Evolutionary conservation across 768 basidiomycete genomes (phyloP).

Genomic region (Scleroderma citrinum): DNA sequence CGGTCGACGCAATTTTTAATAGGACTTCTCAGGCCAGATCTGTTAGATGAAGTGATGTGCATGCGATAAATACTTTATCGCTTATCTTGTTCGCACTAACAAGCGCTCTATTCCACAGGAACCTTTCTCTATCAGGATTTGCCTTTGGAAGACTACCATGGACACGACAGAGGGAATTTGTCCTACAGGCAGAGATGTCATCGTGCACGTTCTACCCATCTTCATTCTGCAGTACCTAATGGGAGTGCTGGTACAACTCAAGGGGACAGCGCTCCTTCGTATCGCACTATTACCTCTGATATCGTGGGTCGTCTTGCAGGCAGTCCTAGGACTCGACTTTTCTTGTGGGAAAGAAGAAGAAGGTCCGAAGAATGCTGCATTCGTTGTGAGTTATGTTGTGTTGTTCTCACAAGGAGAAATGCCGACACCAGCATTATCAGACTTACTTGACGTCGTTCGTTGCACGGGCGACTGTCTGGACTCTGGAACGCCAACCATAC

Average conservation of each 20-base stretch:
- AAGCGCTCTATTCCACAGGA: too few relatives aligned
- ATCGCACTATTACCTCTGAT: conserved; percentile 44
- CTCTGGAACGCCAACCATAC: conserved; percentile 14
- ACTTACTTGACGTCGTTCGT: conserved; percentile 10
- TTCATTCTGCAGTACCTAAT: conserved; percentile 44
- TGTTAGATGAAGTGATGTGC: too few relatives aligned
- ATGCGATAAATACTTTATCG: too few relatives aligned
- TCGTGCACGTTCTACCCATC: conserved; percentile 36
- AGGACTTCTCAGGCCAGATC: too few relatives aligned
- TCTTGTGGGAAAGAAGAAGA: conserved; percentile 14
- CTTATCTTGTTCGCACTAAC: too few relatives aligned
- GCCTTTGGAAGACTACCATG: not conserved
- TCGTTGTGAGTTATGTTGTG: conserved; percentile 16
- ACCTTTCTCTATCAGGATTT: too few relatives aligned
- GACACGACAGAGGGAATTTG: conserved; percentile 1
- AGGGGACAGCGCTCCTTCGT: conserved; percentile 35
- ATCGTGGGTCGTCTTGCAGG: conserved; percentile 39
- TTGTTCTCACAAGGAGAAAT: not conserved
- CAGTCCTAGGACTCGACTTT: conserved; percentile 20
- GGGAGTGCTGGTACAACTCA: conserved; percentile 48
- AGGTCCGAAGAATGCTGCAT: conserved; percentile 8
- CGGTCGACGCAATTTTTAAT: too few relatives aligned
- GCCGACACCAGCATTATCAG: not conserved
- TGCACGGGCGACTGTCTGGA: conserved; percentile 17
- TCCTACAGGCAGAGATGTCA: conserved; percentile 20